Conservation (phyloP, 148 eudicot genomes). For the Nepenthes gracilis region DNA sequence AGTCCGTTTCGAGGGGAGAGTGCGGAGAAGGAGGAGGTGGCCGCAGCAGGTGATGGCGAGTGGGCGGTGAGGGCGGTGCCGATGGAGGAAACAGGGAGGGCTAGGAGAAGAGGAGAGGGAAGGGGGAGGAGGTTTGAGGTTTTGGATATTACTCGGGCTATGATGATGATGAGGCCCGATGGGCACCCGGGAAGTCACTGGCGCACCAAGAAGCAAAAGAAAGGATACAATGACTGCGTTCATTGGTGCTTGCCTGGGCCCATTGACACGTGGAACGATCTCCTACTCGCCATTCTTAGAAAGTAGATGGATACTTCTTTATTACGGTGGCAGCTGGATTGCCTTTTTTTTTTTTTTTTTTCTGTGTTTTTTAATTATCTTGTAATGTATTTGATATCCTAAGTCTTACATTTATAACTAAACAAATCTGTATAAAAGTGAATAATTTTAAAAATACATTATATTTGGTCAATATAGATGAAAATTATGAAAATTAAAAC, state of each 20-base stretch:
- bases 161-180: slow-evolving; percentile 56
- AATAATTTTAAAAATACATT: too few species aligned
- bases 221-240: slow-evolving; percentile 62
- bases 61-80: slow-evolving; percentile 27
- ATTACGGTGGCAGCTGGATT: too few species aligned
- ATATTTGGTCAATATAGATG: too few species aligned
- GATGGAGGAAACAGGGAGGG: slow-evolving; percentile 35
- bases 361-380: too few species aligned
- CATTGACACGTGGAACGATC: slow-evolving; percentile 60
- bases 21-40: neutral
- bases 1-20: slow-evolving; percentile 20
- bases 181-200: slow-evolving; percentile 58
- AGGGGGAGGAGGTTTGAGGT: slow-evolving; percentile 23
- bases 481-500: too few species aligned
- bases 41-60: slow-evolving; percentile 10
- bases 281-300: slow-evolving; percentile 35
- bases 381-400: too few species aligned
- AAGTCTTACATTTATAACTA: too few species aligned
- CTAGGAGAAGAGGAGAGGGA: slow-evolving; percentile 9
- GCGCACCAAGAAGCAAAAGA: slow-evolving; percentile 36
- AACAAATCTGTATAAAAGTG: too few species aligned
- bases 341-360: too few species aligned
- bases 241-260: slow-evolving; percentile 95
- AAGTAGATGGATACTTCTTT: neutral
- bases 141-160: slow-evolving; percentile 45